Conservation (phyloP, 2,329 filamentous ascomycete genomes). For the Knufia fluminis region DNA sequence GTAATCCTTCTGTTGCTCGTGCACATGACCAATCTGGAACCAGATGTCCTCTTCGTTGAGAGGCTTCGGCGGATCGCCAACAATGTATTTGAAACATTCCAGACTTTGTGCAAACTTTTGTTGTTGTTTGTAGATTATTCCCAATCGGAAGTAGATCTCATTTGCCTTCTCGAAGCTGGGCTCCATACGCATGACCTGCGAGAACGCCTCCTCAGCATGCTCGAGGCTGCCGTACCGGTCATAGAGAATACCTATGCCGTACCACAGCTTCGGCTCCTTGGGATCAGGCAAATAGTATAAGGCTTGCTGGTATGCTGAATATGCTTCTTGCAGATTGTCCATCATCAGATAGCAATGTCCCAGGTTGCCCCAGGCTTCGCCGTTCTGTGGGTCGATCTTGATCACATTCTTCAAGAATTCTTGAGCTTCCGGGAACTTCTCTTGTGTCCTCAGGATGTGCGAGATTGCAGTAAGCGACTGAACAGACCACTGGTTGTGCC, state of each 20-base stretch:
- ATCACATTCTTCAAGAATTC: constrained; percentile 87
- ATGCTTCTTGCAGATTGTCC: constrained; percentile 93
- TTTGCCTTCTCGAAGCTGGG: constrained; percentile 97
- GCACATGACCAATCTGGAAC: constrained; percentile 99
- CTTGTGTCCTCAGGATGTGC: constrained; percentile 78
- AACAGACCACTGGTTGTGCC: constrained; percentile 79
- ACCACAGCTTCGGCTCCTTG: constrained; percentile 98
- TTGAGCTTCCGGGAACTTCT: constrained; percentile 87
- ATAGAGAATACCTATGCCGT: constrained; percentile 95
- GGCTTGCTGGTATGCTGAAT: constrained; percentile 91
- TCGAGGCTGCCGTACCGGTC: constrained; percentile 93
- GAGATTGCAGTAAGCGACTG: constrained; percentile 91
- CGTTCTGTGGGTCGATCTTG: constrained; percentile 79
- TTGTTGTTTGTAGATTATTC: constrained; percentile 99
- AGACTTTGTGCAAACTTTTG: constrained; percentile 86
- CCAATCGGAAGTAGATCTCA: constrained; percentile 95
- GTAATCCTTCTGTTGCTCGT: constrained; percentile 98
- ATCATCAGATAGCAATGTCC: constrained; percentile 99
- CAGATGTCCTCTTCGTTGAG: constrained; percentile 97
- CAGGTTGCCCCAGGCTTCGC: constrained; percentile 92
- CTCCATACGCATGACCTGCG: constrained; percentile 97
- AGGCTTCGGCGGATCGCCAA: constrained; percentile 81
- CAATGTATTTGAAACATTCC: constrained; percentile 99
- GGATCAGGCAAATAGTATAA: constrained; percentile 86
- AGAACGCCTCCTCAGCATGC: constrained; percentile 95